Evolutionary conservation across 768 basidiomycete genomes (phyloP), one percentile per base, ranked within the genome.

Genomic region (Pluteus cervinus): DNA sequence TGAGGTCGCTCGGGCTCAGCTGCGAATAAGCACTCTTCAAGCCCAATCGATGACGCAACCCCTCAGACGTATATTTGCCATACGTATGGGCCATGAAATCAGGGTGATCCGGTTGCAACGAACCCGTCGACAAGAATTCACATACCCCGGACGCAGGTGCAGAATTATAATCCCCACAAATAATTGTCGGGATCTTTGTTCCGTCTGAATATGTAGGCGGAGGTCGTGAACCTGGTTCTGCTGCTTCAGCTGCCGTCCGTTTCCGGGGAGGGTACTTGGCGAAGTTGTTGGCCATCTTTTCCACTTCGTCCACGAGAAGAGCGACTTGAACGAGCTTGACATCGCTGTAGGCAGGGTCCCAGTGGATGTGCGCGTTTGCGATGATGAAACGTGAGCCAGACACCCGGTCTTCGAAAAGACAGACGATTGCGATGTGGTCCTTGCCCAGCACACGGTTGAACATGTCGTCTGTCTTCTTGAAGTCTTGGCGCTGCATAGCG

Each of bases 391-490:
- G 81, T 9, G 91, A 81, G 28, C 92, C 92, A 1, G 92, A 88
- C 26, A 77, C 72, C 43, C 76, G 77, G 61, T 86, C 84, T 66
- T 99, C 96, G 53, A 98, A 71, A 21, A 90, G 72, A 49, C 80
- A 79, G 40, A 93, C 68, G 46, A 91, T 79, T 31, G 91, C 91
- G 46, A 98, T 87, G 53, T 97, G 79, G 60, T 98, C 94, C 57
- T 90, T 88, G 44, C 86, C 85, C 49, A 97, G 75, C 38, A 98
- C 91, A 22, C 96, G 90, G 55, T 97, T 97, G 75, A 97, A 98
- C 92, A 98, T 93, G 66, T 97, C 94, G 53, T 98, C 92, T 12
- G 91, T 94, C 65, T 92, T 91, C 71, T 91, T 90, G 66, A 92
- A 90, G 57, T 93, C 91, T 34, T 83, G 78, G 18, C 91, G 79